A percentile compares a stretch with the other conserved stretches of the same genome.
These are phyloP conservation scores for Globisporangium heterothallicum DNA, from an alignment of 352 stramenopile genomes.

Conservation along the genomic window DNA sequence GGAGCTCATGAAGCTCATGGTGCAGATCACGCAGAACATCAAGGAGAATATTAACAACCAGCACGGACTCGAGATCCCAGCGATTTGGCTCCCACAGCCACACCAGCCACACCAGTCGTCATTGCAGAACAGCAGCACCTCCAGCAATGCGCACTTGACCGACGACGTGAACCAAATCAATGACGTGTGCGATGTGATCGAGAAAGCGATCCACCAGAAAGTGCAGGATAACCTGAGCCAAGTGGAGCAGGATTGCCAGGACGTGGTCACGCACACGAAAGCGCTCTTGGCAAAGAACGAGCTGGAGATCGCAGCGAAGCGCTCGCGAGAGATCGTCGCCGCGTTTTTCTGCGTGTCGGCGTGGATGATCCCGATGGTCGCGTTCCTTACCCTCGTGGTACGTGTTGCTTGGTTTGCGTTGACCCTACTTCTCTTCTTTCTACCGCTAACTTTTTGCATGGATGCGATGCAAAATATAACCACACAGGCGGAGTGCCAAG, in stretches of 20 bases:
- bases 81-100: conserved; percentile 38
- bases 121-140: conserved; percentile 14
- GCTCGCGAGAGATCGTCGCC: conserved; percentile 35
- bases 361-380: conserved; percentile 37
- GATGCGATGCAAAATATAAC: no score
- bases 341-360: conserved; percentile 36
- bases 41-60: conserved; percentile 65
- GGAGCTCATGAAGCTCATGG: conserved; percentile 65
- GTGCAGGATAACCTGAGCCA: conserved; percentile 61
- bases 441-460: background rate
- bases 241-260: conserved; percentile 38
- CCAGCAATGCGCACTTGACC: conserved; percentile 6
- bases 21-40: conserved; percentile 65
- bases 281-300: conserved; percentile 32
- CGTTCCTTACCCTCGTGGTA: conserved; percentile 39
- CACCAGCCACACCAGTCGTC: conserved; percentile 5
- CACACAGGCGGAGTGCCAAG: conserved; percentile 39
- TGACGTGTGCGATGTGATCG: conserved; percentile 30
- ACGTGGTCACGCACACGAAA: conserved; percentile 22
- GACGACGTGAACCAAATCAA: conserved; percentile 50
- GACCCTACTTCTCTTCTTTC: no score
- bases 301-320: conserved; percentile 33
- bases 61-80: conserved; percentile 52
- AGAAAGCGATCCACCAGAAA: conserved; percentile 60
- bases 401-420: background rate